phyloP scores from a whole-genome alignment of 805 yeast species.

The Scheffersomyces ergatensis region DNA sequence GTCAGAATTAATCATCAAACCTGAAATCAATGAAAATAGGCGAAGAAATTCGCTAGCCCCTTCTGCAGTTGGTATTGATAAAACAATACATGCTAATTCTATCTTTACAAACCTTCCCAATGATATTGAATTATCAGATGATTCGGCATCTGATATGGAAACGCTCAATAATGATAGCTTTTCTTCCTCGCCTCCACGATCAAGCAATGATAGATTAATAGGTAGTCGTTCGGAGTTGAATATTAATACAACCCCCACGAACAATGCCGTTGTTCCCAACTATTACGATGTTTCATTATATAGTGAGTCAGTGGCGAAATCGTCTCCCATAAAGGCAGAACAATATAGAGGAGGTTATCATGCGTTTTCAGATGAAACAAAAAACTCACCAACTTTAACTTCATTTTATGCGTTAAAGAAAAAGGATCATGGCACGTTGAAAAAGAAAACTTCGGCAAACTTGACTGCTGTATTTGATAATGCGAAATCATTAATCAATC shows the following conservation, averaged over 20 bases:
- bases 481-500: conserved; percentile 33
- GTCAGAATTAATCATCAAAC: neutral
- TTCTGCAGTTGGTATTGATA: neutral
- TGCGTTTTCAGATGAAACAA: neutral
- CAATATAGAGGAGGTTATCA: conserved; percentile 3
- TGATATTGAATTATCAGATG: conserved; percentile 45
- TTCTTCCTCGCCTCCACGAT: neutral
- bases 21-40: neutral
- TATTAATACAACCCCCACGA: neutral
- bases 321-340: conserved; percentile 26
- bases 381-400: conserved; percentile 19
- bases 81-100: conserved; percentile 28
- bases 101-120: conserved; percentile 46
- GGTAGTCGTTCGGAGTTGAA: neutral
- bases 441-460: conserved; percentile 27
- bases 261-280: neutral
- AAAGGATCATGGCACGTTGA: conserved; percentile 14
- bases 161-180: conserved; percentile 20
- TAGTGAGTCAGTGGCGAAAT: conserved; percentile 22
- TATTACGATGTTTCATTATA: conserved; percentile 18
- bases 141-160: conserved; percentile 42
- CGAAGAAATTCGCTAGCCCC: neutral
- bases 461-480: conserved; percentile 35
- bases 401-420: conserved; percentile 24
- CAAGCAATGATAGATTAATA: conserved; percentile 1